Base-by-base conservation (phyloP, 306 rosid genomes). In the Cucurbita pepo region DNA sequence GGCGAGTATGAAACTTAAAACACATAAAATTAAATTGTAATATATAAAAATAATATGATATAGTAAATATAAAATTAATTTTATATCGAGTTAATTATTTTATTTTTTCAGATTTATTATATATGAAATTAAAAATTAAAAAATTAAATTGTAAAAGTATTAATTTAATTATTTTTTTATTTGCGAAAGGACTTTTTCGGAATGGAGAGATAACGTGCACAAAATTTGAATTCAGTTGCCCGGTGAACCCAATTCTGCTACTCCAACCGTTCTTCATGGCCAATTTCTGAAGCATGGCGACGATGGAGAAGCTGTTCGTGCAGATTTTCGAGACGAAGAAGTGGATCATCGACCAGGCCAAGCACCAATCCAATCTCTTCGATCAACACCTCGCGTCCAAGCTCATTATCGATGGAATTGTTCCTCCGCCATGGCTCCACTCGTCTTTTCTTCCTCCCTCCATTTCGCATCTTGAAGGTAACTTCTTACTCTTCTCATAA, bases 341-440 rank as follows among this genome's bases (percentile, higher is more conserved):
- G 74, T 76, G 81, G 78, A 88, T 95, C 63, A 75, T 91, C 79
- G 91, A 89, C 41, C 95, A 83, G 51, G 92, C 89, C 76, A 85
- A 84, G 73, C 88, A 83, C 56, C 97, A 88, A 71, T 60, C 80
- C 73, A 62, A 51, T 85, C 88, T 84, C 37, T 91, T 89, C 81
- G 97, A 91, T 74, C 86, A 86, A 1, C 88, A 86, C 76, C 90
- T 89, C 62, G 84, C 81, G 8, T 81, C 95, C 56, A 86, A 91
- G 86, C 90, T 89, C 89, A 76, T 89, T 10, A 82, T 95, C 74
- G 85, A 84, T 53, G 99, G 97, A 79, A 83, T 91, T 30, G 53
- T 41, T 55, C 99, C 96, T 80, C 96, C 97, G 9, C 83, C 88
- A 1, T 95, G 96, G 96, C 87, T 95, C 10, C 59, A 77, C 77